phyloP scores from a whole-genome alignment of 495 filamentous ascomycete species.

The Letharia lupina region DNA sequence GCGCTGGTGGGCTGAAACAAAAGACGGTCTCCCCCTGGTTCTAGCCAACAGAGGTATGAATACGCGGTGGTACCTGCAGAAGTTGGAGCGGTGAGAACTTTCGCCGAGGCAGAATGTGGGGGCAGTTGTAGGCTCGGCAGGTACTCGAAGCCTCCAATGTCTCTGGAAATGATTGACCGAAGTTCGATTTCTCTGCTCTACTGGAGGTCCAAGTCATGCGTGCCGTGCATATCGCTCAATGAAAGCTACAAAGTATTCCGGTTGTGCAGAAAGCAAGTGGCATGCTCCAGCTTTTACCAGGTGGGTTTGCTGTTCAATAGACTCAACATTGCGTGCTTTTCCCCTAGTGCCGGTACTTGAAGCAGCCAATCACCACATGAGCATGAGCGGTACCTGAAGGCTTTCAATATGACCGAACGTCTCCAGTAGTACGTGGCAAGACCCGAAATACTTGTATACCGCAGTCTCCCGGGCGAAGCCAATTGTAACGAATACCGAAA shows the following conservation, averaged over 20 bases:
- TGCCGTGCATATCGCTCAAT: background rate
- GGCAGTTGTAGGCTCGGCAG: background rate
- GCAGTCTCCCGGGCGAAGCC: background rate
- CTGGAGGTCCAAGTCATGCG: background rate
- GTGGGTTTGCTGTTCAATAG: background rate
- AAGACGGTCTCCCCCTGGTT: background rate
- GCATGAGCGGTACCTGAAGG: background rate
- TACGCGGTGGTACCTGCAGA: background rate
- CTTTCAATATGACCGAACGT: background rate
- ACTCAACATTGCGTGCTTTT: background rate
- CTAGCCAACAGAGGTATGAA: background rate
- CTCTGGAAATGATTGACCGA: background rate
- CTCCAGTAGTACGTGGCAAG: background rate
- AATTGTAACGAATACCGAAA: background rate
- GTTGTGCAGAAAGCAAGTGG: background rate
- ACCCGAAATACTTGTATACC: background rate
- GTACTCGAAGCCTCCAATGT: background rate
- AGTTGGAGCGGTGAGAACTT: background rate
- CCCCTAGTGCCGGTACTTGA: background rate
- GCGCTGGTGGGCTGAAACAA: background rate
- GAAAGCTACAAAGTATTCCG: background rate
- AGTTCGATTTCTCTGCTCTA: background rate
- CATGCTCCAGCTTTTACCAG: background rate
- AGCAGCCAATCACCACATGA: background rate
- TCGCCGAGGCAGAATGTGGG: background rate